Evolutionary conservation across 1,284 basidiomycete genomes (phyloP), one percentile per base, ranked within the genome.

Genomic region (Tetrapyrgos nigripes): DNA sequence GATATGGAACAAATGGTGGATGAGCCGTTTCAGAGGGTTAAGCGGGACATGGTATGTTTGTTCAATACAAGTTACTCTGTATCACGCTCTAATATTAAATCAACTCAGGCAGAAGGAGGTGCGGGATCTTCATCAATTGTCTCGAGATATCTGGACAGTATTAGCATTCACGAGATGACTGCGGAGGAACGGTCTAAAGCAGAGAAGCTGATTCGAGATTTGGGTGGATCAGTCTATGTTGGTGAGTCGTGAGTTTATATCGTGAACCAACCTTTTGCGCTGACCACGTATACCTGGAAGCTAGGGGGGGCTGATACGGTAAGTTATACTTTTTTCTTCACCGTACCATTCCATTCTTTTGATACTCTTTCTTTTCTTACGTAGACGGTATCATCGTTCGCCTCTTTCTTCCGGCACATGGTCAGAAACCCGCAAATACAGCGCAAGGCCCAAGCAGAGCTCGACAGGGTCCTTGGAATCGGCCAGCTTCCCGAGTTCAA

Each of bases 291-390:
- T 27, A 44, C n/a, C 23, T 44, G 19, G 29, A 23, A 26, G 29
- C 21, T 23, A 60, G 63, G 54, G 23, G 60, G 55, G 9, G 58
- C 60, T 17, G 63, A 64, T 37, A 64, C 63, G 14, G 62, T 60
- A 46, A 26, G 55, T 53, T 55, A 26, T 19, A 55, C 21, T 17
- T 27, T 46, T 19, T 19, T 51, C 6, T 24, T 60, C 21, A 31
- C 3, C 4, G 53, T n/a, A n/a, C n/a, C n/a, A n/a, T n/a, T n/a
- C n/a, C n/a, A n/a, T n/a, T n/a, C n/a, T n/a, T n/a, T n/a, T 51
- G 53, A 52, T 29, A 37, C 27, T 43, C 29, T 3, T 44, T 27
- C 27, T 10, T 19, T 19, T 29, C 14, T 29, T 29, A 19, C 11
- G 4, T 10, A 50, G 48, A 29, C 48, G 5, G 48, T 50, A 19